A percentile compares a stretch with the other conserved stretches of the same genome.
Evolutionary conservation across 805 yeast genomes (phyloP).

Genomic region (Yamadazyma akitaensis): DNA sequence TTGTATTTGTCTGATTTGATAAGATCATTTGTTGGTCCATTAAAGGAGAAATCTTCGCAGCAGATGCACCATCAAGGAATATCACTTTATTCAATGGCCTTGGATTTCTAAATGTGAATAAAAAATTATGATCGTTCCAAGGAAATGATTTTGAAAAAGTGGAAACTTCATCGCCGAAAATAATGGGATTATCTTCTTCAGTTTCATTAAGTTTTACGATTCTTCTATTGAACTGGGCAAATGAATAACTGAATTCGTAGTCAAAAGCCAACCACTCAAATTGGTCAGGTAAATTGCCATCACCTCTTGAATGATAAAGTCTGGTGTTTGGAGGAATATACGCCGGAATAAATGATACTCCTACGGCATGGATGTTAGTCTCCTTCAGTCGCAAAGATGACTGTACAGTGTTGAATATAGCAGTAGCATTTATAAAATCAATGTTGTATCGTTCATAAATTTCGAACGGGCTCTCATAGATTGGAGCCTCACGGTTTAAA

Average conservation of each 20-base stretch:
- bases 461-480: neutral
- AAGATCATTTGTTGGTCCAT: slow-evolving; percentile 48
- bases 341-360: slow-evolving; percentile 59
- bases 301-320: slow-evolving; percentile 50
- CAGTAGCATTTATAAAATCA: slow-evolving; percentile 48
- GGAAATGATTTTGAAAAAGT: slow-evolving; percentile 1
- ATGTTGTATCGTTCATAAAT: slow-evolving; percentile 39
- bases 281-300: slow-evolving; percentile 39
- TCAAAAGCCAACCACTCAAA: slow-evolving; percentile 68
- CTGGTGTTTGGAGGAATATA: slow-evolving; percentile 57
- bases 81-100: slow-evolving; percentile 49
- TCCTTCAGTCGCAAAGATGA: slow-evolving; percentile 52
- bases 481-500: neutral
- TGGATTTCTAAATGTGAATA: slow-evolving; percentile 47
- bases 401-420: slow-evolving; percentile 53
- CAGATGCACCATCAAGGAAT: slow-evolving; percentile 65
- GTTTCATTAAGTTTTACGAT: neutral
- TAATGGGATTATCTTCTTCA: neutral
- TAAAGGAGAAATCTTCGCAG: slow-evolving; percentile 58
- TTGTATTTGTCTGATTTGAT: slow-evolving; percentile 18
- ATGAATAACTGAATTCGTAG: slow-evolving; percentile 55
- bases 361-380: slow-evolving; percentile 51
- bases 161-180: neutral
- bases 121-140: slow-evolving; percentile 13
- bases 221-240: slow-evolving; percentile 25